Percentiles rank a stretch among this genome's conserved stretches.
Conservation (phyloP, 2,329 filamentous ascomycete genomes). For the Hymenotorrendiella dingleyae region DNA sequence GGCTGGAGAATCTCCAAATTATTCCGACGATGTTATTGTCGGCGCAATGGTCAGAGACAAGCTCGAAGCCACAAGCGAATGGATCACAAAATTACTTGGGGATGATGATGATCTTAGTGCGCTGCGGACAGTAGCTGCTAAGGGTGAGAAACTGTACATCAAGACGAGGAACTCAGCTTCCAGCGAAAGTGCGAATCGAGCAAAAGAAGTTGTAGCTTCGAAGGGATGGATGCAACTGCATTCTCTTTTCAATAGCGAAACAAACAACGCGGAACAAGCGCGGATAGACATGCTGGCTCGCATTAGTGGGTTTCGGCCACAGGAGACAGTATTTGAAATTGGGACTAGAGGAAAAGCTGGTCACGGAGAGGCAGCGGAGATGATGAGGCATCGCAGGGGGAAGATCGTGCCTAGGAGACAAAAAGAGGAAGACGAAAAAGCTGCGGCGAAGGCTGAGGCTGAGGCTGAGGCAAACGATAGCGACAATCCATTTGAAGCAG, state of each 20-base stretch:
- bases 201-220: conserved; percentile 68
- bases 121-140: conserved; percentile 68
- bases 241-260: conserved; percentile 69
- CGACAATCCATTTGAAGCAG: conserved; percentile 22
- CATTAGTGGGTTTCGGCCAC: conserved; percentile 81
- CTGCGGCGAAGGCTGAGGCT: conserved; percentile 32
- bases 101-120: conserved; percentile 69
- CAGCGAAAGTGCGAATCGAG: conserved; percentile 79
- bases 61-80: conserved; percentile 73
- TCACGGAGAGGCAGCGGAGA: conserved; percentile 60
- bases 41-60: conserved; percentile 68
- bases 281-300: conserved; percentile 81
- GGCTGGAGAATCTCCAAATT: conserved; percentile 55
- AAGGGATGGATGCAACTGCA: conserved; percentile 71
- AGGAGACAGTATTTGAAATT: conserved; percentile 96
- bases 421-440: conserved; percentile 36
- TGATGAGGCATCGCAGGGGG: conserved; percentile 68
- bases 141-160: conserved; percentile 90
- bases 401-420: conserved; percentile 55
- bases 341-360: conserved; percentile 63
- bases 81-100: conserved; percentile 70
- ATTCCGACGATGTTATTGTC: conserved; percentile 76
- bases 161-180: conserved; percentile 88
- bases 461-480: conserved; percentile 5
- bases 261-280: conserved; percentile 59